Base-by-base conservation (phyloP, 2,329 filamentous ascomycete genomes). In the Penicillium sp. region DNA sequence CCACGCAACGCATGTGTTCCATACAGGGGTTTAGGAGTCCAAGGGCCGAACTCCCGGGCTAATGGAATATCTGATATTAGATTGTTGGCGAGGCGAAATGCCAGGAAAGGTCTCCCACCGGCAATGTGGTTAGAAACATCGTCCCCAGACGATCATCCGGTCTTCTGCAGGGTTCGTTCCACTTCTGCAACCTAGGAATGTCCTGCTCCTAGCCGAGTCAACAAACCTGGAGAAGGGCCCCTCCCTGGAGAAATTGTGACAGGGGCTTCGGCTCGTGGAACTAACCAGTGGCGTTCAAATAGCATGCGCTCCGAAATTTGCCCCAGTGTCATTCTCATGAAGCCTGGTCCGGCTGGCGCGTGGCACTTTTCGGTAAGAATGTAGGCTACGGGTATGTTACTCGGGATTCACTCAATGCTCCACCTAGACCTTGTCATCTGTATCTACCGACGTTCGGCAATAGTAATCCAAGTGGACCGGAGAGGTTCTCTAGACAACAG, bases 111-210 rank as follows among this genome's bases (percentile, higher is more conserved):
- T 43, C 43, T n/a, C 35, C 35, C 35, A 15, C 26, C 20, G 29
- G 25, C 37, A 37, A 49, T 41, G 7, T 31, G 41, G 12, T 53
- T n/a, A 23, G 20, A 37, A 45, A n/a, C 29, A 15, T 52, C 12
- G 53, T 46, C 61, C 51, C 56, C 55, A 53, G 51, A 51, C 23
- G 53, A 61, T 58, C 58, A 49, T 51, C 52, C 14, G 46, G 35
- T 53, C n/a, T 18, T 56, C 54, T 60, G 53, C 60, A 60, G 51
- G 58, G 53, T 29, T 41, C 22, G 23, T 25, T 43, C 44, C 18
- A 41, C 47, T 44, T 31, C 37, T 53, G 43, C 49, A 55, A 20
- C n/a, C 40, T 29, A 54, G 40, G 7, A 8, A 56, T 52, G 7
- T 12, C 22, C 22, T 48, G 31, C 23, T n/a, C 27, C 33, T 49